Base-by-base conservation (phyloP, 106 monocot species). In the Iris macrosiphon region DNA sequence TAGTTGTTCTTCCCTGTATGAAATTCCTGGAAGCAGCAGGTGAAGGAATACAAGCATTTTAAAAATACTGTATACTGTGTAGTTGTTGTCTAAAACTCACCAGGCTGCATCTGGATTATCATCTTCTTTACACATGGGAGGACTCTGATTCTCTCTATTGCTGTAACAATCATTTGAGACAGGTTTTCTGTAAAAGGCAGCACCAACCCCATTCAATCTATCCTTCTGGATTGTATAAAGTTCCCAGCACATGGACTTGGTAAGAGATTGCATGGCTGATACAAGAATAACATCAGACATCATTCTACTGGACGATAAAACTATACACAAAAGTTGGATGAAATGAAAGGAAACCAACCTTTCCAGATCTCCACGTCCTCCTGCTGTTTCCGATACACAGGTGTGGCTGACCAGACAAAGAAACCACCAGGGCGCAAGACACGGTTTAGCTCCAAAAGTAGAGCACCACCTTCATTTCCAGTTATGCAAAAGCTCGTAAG, bases 361-460 rank as follows among this genome's bases (percentile, higher is more conserved):
- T 75, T 85, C 89, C 89, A 90, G 42, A 90, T 90, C 28, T 75
- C 65, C 15, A 81, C 85, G 56, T 90, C 89, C 62, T 85, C 89
- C 67, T 80, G 60, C 6, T 85, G 78, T 49, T 85, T 90, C 68
- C 81, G 89, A 59, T 90, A 90, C 2, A 90, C 89, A 13, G 89
- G 89, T 10, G 89, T 90, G 5, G 84, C 89, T 13, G 89, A 90
- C 89, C 89, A 90, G 12, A 90, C 81, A 62, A 90, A 90, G 47
- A 62, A 85, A 12, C 89, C 89, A n/a, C 89, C 89, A n/a, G 89
- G 89, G 28, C 89, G 84, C 4, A 90, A 54, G 25, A 85, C 74
- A 54, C 89, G 84, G 54, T 90, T 85, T 15, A 90, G 59, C 49
- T 90, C 89, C 48, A 90, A 69, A 33, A 90, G 84, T 33, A 90